Base-by-base conservation (phyloP, 2,329 filamentous ascomycete species). In the Paraphaeosphaeria minitans region DNA sequence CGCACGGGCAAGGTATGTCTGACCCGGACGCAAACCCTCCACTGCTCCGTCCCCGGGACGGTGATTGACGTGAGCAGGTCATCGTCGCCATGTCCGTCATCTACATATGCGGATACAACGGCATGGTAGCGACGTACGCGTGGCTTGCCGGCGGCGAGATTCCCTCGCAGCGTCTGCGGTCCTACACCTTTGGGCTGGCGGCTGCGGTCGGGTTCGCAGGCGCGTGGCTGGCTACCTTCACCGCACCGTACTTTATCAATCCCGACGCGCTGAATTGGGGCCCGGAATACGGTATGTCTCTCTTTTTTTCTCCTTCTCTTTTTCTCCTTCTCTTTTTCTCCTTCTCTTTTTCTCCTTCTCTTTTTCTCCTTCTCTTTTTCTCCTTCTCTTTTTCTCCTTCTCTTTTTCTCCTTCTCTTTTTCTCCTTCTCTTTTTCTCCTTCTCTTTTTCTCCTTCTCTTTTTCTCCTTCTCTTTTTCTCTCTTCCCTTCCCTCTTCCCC, bases 201-300 rank as follows among this genome's bases (percentile, higher is more conserved):
- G 80, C 83, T 0, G 81, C 83, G 0, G 70, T 85, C 22, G 83
- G 81, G 0, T 86, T 86, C 69, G 75, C 85, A 10, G 80, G 82
- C 1, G 84, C 84, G 21, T 86, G 84, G 84, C 76, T 84, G 8
- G 81, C 83, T 0, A 85, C 83, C 0, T 86, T 86, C 63, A 74
- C 84, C 0, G 83, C 84, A 0, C 84, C 84, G 0, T 86, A 86
- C 65, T 87, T 87, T 63, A 87, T 87, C 73, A 87, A 86, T 61
- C 81, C 82, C 0, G 72, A 78, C 22, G 75, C 82, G 0, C 71
- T 87, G 9, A 81, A 82, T 62, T 87, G 84, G 84, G 84, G 85
- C 0, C 84, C 84, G 0, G 85, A 83, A 66, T 86, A 86, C 53
- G 70, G 70, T 70, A 68, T 21, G 66, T 55, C 3, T 27, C n/a